Evolutionary conservation across 2,329 filamentous ascomycete genomes (phyloP), one percentile per base, ranked within the genome.

Genomic region (Grosmannia huntii): DNA sequence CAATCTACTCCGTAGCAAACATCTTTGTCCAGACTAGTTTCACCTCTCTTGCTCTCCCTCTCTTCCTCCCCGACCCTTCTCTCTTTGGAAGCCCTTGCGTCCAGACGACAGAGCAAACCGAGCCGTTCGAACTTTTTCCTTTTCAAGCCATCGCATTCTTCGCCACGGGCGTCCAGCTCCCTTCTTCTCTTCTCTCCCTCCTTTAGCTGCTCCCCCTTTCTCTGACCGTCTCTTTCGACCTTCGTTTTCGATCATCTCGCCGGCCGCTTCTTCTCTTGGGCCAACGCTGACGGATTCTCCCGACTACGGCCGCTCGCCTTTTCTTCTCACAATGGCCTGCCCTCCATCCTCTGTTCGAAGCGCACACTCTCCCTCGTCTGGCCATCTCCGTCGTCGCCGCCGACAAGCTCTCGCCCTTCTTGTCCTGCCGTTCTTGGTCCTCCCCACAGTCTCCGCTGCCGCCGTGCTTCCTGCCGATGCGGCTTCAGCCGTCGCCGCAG

Each of bases 351-450:
- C 59, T 46, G 31, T 21, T 5, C 14, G 50, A 7, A 46, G 51
- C 44, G 31, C 46, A 10, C 19, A n/a, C 12, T n/a, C 19, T 11
- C 1, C 19, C 19, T 33, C 49, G 2, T 50, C 51, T 7, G 21
- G 27, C 36, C 50, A 28, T n/a, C 48, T 10, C 12, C 33, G 23
- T 25, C 57, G 50, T 12, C 58, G 41, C 12, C 59, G 60, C 48
- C 62, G 60, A 41, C 59, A 57, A 12, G 60, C 44, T 2, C 56
- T 64, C 38, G 61, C 60, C 4, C 56, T 61, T 5, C 28, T 60
- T 21, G 51, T 61, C 10, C 57, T 64, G 11, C 62, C 62, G 19
- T 41, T 64, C 14, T 56, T 64, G 11, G 58, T 59, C 2, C 55
- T 60, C 28, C 62, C 62, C 12, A 46, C 62, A 2, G 41, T 63